Conservation (phyloP, 305 asterid genomes). For the Plantago lanceolata region DNA sequence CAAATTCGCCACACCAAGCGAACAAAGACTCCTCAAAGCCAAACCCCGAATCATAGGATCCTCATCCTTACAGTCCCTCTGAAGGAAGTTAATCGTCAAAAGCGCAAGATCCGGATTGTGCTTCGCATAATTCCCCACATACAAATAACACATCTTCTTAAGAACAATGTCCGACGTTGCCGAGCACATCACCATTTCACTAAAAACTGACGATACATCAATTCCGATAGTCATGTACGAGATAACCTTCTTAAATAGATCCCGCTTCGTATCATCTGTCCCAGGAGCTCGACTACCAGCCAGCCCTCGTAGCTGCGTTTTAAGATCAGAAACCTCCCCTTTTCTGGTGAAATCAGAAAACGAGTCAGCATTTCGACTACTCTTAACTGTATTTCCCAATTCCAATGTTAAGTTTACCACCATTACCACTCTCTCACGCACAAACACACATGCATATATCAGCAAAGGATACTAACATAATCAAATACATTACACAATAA, state of each 20-base stretch:
- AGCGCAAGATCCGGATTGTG: slow-evolving; percentile 95
- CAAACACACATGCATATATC: background rate
- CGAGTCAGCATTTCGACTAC: slow-evolving; percentile 23
- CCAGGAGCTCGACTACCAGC: slow-evolving; percentile 98
- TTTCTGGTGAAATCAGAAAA: slow-evolving; percentile 48
- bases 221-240: slow-evolving; percentile 98
- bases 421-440: slow-evolving; percentile 18
- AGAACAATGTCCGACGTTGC: slow-evolving; percentile 96
- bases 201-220: slow-evolving; percentile 89
- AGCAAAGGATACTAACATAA: background rate
- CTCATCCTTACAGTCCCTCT: slow-evolving; percentile 98
- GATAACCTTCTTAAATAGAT: slow-evolving; percentile 89
- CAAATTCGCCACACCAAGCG: slow-evolving; percentile 90
- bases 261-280: slow-evolving; percentile 85
- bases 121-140: slow-evolving; percentile 95
- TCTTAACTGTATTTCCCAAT: background rate
- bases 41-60: slow-evolving; percentile 99
- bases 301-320: slow-evolving; percentile 88
- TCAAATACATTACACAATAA: slow-evolving; percentile 17
- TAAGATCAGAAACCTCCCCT: slow-evolving; percentile 94
- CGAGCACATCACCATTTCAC: slow-evolving; percentile 99
- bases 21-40: slow-evolving; percentile 96
- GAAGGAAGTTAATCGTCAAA: slow-evolving; percentile 93
- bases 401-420: background rate
- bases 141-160: slow-evolving; percentile 95